phyloP scores from a whole-genome alignment of 495 filamentous ascomycete species.

The Paragyromitra xinjiangensis region DNA sequence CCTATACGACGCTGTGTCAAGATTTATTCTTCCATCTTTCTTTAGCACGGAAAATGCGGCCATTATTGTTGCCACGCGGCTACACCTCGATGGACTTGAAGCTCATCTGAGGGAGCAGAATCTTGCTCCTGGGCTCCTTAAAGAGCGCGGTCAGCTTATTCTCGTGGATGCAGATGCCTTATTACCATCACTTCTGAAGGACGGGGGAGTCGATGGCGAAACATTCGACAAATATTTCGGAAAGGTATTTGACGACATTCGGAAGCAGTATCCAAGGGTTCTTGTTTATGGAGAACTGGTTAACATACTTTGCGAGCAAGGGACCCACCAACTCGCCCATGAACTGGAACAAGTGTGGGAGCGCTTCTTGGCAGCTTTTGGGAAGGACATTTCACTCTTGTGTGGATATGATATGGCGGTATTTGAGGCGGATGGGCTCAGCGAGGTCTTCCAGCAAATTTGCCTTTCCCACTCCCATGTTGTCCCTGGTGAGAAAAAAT shows the following conservation, averaged over 20 bases:
- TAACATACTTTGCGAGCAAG: slow-evolving; percentile 56
- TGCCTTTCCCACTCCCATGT: slow-evolving; percentile 55
- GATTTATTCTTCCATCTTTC: slow-evolving; percentile 58
- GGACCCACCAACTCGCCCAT: slow-evolving; percentile 51
- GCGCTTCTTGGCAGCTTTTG: slow-evolving; percentile 47
- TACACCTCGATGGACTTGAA: slow-evolving; percentile 56
- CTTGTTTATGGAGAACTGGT: slow-evolving; percentile 58
- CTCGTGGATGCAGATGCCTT: slow-evolving; percentile 55
- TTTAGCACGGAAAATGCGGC: slow-evolving; percentile 57
- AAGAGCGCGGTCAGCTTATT: slow-evolving; percentile 54
- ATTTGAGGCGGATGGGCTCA: slow-evolving; percentile 55
- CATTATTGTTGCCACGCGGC: slow-evolving; percentile 55
- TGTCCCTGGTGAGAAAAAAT: slow-evolving; percentile 55
- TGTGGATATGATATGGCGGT: slow-evolving; percentile 58
- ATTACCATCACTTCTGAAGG: slow-evolving; percentile 44
- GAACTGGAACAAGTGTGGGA: slow-evolving; percentile 57
- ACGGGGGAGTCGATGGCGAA: slow-evolving; percentile 38
- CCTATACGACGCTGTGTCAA: slow-evolving; percentile 56
- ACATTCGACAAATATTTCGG: slow-evolving; percentile 54
- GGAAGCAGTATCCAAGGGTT: slow-evolving; percentile 50
- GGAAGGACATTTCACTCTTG: slow-evolving; percentile 53
- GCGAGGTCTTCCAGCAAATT: slow-evolving; percentile 57
- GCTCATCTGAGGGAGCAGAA: slow-evolving; percentile 56
- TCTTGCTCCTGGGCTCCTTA: slow-evolving; percentile 54
- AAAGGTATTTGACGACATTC: slow-evolving; percentile 50